A percentile compares a stretch with the other conserved stretches of the same genome.
Evolutionary conservation across 352 stramenopile genomes (phyloP).

Genomic region (Hyaloperonospora arabidopsidis): DNA sequence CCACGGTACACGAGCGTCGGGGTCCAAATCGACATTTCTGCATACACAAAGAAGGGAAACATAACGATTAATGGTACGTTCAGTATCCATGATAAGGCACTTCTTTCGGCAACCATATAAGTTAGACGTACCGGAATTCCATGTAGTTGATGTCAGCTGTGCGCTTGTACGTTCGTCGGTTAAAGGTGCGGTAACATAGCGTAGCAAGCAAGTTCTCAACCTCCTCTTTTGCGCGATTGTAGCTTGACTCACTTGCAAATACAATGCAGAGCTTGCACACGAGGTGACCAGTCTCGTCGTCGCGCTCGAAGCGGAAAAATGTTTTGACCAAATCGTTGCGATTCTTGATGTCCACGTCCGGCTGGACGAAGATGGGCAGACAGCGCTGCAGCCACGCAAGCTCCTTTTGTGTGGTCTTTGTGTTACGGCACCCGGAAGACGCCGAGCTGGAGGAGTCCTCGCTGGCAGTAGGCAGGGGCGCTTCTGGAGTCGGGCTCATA

Average conservation of each 20-base stretch:
- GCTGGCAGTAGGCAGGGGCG: constrained; percentile 15
- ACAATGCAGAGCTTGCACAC: constrained; percentile 78
- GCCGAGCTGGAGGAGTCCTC: constrained; percentile 12
- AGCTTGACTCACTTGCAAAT: constrained; percentile 75
- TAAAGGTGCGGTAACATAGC: constrained; percentile 79
- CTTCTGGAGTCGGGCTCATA: constrained; percentile 20
- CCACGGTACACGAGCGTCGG: constrained; percentile 40
- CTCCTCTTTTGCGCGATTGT: constrained; percentile 66
- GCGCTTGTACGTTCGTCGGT: constrained; percentile 78
- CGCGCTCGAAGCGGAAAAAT: constrained; percentile 74
- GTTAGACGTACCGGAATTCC: constrained; percentile 49
- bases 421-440: constrained; percentile 14
- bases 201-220: constrained; percentile 74
- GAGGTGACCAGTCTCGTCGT: constrained; percentile 38
- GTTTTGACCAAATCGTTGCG: constrained; percentile 76
- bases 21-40: constrained; percentile 59
- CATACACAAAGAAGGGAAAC: constrained; percentile 2
- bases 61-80: background rate
- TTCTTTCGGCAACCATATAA: background rate
- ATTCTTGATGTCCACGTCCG: constrained; percentile 75
- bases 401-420: constrained; percentile 36
- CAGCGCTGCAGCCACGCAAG: constrained; percentile 71
- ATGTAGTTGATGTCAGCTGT: constrained; percentile 88
- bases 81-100: background rate
- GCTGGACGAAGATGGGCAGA: constrained; percentile 78